phyloP scores from a whole-genome alignment of 2,329 filamentous ascomycete genomes.

The Apiospora malaysiana region DNA sequence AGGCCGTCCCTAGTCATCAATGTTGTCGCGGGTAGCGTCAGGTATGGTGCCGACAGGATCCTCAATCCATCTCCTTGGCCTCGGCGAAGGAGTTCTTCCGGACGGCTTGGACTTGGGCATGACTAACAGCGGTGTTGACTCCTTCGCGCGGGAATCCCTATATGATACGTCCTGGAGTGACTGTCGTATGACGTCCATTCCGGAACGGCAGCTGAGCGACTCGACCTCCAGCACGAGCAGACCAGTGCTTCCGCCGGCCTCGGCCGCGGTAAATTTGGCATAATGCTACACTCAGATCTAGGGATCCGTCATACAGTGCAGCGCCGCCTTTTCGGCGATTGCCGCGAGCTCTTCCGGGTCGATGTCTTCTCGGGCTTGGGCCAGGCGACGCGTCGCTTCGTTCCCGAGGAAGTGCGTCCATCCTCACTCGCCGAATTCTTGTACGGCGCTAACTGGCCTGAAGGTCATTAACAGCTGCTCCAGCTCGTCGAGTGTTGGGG shows the following conservation, averaged over 20 bases:
- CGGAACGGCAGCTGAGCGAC: neutral
- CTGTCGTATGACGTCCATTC: no score
- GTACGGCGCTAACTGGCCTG: neutral
- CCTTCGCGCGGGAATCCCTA: no score
- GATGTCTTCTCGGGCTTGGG: neutral
- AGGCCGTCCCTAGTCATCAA: no score
- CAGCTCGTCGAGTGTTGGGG: conserved; percentile 40
- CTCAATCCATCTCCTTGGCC: no score
- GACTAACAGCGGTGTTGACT: no score
- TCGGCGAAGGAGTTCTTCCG: no score
- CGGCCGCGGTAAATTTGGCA: neutral
- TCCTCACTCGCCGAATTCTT: neutral
- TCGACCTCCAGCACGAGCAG: neutral
- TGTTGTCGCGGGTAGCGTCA: no score
- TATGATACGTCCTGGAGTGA: no score
- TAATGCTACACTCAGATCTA: neutral
- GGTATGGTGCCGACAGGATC: no score
- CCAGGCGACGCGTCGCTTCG: neutral
- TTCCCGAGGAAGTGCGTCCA: neutral
- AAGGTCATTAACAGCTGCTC: neutral
- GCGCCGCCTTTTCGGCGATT: neutral
- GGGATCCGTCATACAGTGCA: neutral
- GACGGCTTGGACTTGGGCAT: no score
- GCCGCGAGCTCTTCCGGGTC: neutral
- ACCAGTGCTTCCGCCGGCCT: neutral